Evolutionary conservation across 148 eudicot species (phyloP), one percentile per base, ranked within the genome.

Genomic region (Chenopodium album): DNA sequence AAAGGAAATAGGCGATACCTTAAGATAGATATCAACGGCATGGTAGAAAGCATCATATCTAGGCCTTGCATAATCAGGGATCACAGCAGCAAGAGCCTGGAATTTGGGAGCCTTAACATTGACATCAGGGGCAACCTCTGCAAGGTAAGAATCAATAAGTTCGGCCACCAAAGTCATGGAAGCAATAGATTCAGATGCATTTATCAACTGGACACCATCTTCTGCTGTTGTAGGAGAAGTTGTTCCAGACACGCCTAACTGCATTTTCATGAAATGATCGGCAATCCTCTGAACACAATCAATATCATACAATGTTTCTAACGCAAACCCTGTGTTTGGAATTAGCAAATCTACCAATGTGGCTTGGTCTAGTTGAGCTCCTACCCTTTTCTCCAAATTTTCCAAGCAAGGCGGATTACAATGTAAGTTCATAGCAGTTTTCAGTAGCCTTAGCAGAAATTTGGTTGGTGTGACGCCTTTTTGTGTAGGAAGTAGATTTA

Each of bases 221-320:
- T 89, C 93, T 5, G 81, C 81, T 69, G 82, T 84, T 29, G 73
- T 60, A 47, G 94, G 94, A 80, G 96, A 87, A 11, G 87, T 86
- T 31, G 87, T 48, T 47, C 77, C 85, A 2, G 89, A 84, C 41
- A 80, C 22, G 75, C 80, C 84, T 9, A 77, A 82, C 12, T 92
- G 91, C 67, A 74, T 75, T 47, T 82, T 77, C 89, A 91, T 85
- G 72, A 91, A 92, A 84, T 89, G 85, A 84, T 89, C 94, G 41
- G 90, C 85, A 74, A 92, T 90, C 82, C 94, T 88, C 82, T 92
- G 96, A 76, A 92, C 81, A 82, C 96, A 92, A 46, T 92, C 96
- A 13, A 91, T 82, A 81, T 92, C 96, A 80, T 91, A 89, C 44
- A 87, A 32, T 22, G 93, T 92, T 79, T 92, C 96, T 1, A 78